phyloP scores from a whole-genome alignment of 768 basidiomycete genomes.

The Amanita fuliginea region DNA sequence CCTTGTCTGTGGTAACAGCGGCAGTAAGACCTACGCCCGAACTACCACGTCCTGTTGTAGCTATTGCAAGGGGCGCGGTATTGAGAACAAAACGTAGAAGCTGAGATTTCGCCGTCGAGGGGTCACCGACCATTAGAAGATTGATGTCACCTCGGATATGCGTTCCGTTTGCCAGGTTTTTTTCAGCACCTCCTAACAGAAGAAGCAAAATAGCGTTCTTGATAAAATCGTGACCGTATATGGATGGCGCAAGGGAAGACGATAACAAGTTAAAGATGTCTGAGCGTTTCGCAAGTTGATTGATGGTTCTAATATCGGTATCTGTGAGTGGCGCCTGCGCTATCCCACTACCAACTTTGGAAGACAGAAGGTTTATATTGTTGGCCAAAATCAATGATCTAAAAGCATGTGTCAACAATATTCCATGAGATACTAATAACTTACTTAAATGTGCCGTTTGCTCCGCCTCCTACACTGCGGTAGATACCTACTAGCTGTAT shows the following conservation, averaged over 20 bases:
- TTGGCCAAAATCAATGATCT: conserved; percentile 93
- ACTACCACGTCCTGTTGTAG: conserved; percentile 94
- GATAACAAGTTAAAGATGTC: conserved; percentile 86
- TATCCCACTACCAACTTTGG: conserved; percentile 91
- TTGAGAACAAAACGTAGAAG: conserved; percentile 91
- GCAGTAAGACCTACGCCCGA: conserved; percentile 99
- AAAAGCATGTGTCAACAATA: conserved; percentile 8
- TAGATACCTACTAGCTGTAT: conserved; percentile 95
- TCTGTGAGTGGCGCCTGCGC: conserved; percentile 89
- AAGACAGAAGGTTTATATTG: conserved; percentile 88
- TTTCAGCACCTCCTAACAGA: conserved; percentile 92
- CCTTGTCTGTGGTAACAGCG: conserved; percentile 95
- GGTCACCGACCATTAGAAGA: conserved; percentile 98
- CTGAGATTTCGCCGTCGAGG: conserved; percentile 97
- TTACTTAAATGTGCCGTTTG: conserved; percentile 90
- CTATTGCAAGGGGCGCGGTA: conserved; percentile 94
- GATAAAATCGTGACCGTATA: conserved; percentile 93
- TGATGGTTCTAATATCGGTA: conserved; percentile 91
- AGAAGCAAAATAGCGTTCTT: conserved; percentile 90
- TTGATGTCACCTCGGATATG: conserved; percentile 99
- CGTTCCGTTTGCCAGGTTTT: conserved; percentile 94
- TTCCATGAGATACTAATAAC: conserved; percentile 12
- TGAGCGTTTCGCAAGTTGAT: conserved; percentile 80
- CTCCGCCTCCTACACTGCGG: conserved; percentile 87
- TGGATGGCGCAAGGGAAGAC: conserved; percentile 93